phyloP scores from a whole-genome alignment of 2,329 filamentous ascomycete genomes.

The Sporothrix brunneoviolacea region DNA sequence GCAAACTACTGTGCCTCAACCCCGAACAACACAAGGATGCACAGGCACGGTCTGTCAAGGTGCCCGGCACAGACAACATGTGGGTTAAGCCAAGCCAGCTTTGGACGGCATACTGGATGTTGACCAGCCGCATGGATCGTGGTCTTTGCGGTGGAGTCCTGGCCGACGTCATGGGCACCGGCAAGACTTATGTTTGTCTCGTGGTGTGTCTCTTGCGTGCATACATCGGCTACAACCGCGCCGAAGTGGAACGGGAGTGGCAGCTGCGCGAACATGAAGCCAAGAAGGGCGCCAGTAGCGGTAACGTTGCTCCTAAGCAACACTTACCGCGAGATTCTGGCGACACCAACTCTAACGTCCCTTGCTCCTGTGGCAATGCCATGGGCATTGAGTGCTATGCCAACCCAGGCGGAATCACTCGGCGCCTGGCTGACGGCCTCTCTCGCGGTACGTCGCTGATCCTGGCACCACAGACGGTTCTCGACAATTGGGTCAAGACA shows the following conservation, averaged over 20 bases:
- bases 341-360: not conserved
- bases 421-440: constrained; percentile 17
- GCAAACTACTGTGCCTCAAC: constrained; percentile 17
- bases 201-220: constrained; percentile 17
- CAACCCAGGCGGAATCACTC: constrained; percentile 19
- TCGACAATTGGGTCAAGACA: constrained; percentile 21
- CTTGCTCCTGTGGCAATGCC: constrained; percentile 18
- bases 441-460: constrained; percentile 19
- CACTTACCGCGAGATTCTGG: constrained; percentile 4
- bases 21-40: constrained; percentile 18
- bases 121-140: constrained; percentile 17
- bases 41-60: constrained; percentile 14
- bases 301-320: constrained; percentile 13
- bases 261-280: constrained; percentile 15
- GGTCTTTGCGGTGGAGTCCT: constrained; percentile 19
- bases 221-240: constrained; percentile 18
- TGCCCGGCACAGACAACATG: constrained; percentile 20
- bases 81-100: constrained; percentile 20
- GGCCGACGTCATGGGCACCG: constrained; percentile 22
- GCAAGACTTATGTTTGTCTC: constrained; percentile 20
- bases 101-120: constrained; percentile 21
- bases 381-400: constrained; percentile 22
- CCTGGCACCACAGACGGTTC: constrained; percentile 18
- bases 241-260: constrained; percentile 22
- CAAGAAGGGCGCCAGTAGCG: constrained; percentile 13